A percentile compares a stretch with the other conserved stretches of the same genome.
Conservation (phyloP, 805 yeast species). For the Sungouiella blattae region DNA sequence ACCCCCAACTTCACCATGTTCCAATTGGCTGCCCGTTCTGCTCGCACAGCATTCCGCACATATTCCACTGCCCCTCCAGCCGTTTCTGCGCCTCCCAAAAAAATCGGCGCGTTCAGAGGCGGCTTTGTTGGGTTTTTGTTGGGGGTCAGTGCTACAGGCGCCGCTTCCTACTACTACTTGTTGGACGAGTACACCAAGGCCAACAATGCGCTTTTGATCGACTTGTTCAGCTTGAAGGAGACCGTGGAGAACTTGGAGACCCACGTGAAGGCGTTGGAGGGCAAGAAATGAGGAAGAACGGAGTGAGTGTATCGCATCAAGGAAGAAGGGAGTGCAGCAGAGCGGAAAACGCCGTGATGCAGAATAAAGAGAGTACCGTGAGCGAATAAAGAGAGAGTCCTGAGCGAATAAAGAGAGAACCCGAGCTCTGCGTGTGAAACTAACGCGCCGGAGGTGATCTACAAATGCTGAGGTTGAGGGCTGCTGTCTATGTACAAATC, state of each 20-base stretch:
- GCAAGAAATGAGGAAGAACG: slow-evolving; percentile 22
- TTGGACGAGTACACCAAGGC: slow-evolving; percentile 74
- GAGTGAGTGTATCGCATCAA: too few species aligned
- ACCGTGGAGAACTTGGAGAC: slow-evolving; percentile 65
- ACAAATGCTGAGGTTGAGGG: too few species aligned
- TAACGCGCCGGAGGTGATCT: too few species aligned
- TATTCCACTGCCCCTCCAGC: slow-evolving; percentile 26
- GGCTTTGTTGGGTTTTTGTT: slow-evolving; percentile 72
- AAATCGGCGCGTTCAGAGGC: slow-evolving; percentile 42
- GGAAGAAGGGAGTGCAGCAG: not conserved
- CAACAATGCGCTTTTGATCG: slow-evolving; percentile 69
- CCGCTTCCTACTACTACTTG: slow-evolving; percentile 72
- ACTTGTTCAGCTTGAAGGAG: slow-evolving; percentile 65
- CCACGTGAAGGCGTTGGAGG: slow-evolving; percentile 63
- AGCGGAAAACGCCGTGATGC: not conserved
- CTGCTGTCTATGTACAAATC: slow-evolving; percentile 1
- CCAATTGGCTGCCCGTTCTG: slow-evolving; percentile 3
- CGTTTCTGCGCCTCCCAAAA: slow-evolving; percentile 30
- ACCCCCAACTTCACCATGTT: slow-evolving; percentile 1
- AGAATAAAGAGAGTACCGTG: not conserved
- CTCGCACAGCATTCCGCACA: slow-evolving; percentile 19
- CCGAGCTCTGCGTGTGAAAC: too few species aligned
- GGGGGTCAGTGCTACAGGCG: slow-evolving; percentile 74
- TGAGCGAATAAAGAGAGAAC: too few species aligned
- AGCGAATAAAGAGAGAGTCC: not conserved